phyloP scores from a whole-genome alignment of 2,329 filamentous ascomycete genomes.

The Aplosporella prunicola region DNA sequence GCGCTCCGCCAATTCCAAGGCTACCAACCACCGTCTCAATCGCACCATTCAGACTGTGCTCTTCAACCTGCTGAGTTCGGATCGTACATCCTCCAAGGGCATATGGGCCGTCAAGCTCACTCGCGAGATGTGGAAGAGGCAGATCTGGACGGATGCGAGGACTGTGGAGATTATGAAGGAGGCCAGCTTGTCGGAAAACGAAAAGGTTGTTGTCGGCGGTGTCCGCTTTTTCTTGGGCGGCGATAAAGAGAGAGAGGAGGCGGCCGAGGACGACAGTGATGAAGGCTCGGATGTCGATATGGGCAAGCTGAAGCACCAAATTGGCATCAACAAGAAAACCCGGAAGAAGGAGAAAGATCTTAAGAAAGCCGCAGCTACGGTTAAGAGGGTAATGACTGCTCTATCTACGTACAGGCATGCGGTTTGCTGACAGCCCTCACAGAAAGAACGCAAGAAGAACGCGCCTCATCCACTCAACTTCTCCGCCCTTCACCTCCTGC shows the following conservation, averaged over 20 bases:
- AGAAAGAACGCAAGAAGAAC: conserved; percentile 73
- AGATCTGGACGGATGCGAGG: conserved; percentile 91
- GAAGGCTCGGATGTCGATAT: conserved; percentile 70
- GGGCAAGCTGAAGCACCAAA: conserved; percentile 71
- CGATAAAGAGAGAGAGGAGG: conserved; percentile 89
- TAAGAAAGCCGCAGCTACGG: conserved; percentile 69
- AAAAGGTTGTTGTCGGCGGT: conserved; percentile 81
- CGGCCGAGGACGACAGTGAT: conserved; percentile 72
- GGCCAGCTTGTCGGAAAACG: conserved; percentile 77
- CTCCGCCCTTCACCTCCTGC: conserved; percentile 83
- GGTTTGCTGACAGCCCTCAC: not conserved
- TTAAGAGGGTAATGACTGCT: conserved; percentile 53
- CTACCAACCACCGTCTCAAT: conserved; percentile 87
- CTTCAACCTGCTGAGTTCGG: conserved; percentile 81
- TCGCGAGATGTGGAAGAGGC: conserved; percentile 89
- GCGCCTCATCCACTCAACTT: conserved; percentile 88
- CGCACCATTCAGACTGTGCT: conserved; percentile 86
- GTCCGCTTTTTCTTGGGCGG: conserved; percentile 93
- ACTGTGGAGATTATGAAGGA: conserved; percentile 98
- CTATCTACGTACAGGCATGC: too few species aligned
- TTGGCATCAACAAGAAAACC: conserved; percentile 91
- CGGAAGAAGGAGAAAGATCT: conserved; percentile 76
- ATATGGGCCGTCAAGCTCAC: conserved; percentile 96
- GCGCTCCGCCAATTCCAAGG: conserved; percentile 75
- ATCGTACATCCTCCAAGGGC: conserved; percentile 74